These are phyloP conservation scores for Escovopsis weberi DNA, from an alignment of 2,329 filamentous ascomycete species.

Conservation along the genomic window DNA sequence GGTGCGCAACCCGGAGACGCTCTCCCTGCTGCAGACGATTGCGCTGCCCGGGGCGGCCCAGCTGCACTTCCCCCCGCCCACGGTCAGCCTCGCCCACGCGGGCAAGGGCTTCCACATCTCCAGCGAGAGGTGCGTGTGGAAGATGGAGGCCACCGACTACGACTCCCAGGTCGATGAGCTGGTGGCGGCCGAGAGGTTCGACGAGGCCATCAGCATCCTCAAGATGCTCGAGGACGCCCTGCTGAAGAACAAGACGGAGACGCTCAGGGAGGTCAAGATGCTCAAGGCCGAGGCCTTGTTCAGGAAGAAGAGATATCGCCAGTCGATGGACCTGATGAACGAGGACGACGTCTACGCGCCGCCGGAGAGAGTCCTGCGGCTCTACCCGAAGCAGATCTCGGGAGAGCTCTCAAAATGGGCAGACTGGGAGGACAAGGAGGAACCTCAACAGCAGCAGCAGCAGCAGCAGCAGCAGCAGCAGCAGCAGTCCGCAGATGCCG, in stretches of 20 bases:
- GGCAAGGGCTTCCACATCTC: constrained; percentile 91
- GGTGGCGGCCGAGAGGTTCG: constrained; percentile 56
- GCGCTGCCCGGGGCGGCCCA: constrained; percentile 67
- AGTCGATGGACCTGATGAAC: constrained; percentile 78
- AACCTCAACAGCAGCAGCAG: constrained; percentile 19
- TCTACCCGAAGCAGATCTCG: constrained; percentile 75
- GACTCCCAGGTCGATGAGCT: constrained; percentile 78
- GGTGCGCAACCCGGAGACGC: constrained; percentile 80
- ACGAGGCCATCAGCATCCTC: constrained; percentile 84
- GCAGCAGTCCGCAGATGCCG: constrained; percentile 23
- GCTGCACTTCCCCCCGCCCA: constrained; percentile 83
- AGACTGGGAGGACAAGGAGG: constrained; percentile 24
- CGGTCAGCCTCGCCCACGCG: constrained; percentile 85
- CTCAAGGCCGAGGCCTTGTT: constrained; percentile 81
- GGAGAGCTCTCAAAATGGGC: constrained; percentile 56
- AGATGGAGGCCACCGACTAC: constrained; percentile 88
- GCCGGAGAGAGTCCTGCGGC: constrained; percentile 69
- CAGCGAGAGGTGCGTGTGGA: constrained; percentile 85
- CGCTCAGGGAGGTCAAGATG: constrained; percentile 76
- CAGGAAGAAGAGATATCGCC: constrained; percentile 64
- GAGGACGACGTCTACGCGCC: constrained; percentile 75
- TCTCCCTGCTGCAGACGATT: constrained; percentile 80
- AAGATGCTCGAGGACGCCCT: constrained; percentile 86
- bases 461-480: constrained; percentile 14
- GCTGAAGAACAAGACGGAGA: constrained; percentile 65